Conservation (phyloP, 179 eudicot genomes). For the Patellifolia procumbens region DNA sequence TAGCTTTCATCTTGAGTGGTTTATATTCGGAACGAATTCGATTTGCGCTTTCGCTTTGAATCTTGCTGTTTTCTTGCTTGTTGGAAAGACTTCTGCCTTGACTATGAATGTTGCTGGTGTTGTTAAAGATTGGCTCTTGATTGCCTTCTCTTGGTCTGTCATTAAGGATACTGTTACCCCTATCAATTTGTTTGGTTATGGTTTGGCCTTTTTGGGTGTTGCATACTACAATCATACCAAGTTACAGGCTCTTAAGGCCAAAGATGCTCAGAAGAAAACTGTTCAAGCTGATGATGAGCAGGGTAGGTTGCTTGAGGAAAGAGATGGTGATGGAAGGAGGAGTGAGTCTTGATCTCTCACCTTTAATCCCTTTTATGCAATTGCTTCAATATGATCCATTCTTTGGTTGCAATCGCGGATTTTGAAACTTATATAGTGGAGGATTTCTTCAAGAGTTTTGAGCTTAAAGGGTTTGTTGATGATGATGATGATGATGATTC, state of each 20-base stretch:
- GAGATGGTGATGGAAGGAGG: conserved; percentile 58
- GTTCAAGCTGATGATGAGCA: conserved; percentile 63
- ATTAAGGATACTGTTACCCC: conserved; percentile 84
- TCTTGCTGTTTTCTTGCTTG: conserved; percentile 80
- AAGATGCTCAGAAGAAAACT: conserved; percentile 72
- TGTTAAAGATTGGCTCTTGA: conserved; percentile 85
- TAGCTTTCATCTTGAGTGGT: conserved; percentile 59
- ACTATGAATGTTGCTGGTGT: conserved; percentile 96
- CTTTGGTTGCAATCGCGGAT: not conserved
- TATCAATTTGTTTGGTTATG: conserved; percentile 68
- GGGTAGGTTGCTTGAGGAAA: conserved; percentile 56
- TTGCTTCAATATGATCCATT: conserved; percentile 1
- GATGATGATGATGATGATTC: conserved; percentile 14
- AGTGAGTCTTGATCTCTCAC: conserved; percentile 38
- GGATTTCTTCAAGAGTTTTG: conserved; percentile 20
- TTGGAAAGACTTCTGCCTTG: conserved; percentile 83
- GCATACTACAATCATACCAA: conserved; percentile 74
- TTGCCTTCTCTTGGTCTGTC: conserved; percentile 88
- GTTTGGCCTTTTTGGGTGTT: conserved; percentile 78
- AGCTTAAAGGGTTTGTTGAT: conserved; percentile 21
- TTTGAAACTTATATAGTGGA: not conserved
- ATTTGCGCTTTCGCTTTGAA: conserved; percentile 75
- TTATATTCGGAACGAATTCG: conserved; percentile 74
- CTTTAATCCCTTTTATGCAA: not conserved
- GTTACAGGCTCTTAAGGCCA: conserved; percentile 76